Evolutionary conservation across 805 yeast species (phyloP), one percentile per base, ranked within the genome.

Genomic region (Sungouiella blattae): DNA sequence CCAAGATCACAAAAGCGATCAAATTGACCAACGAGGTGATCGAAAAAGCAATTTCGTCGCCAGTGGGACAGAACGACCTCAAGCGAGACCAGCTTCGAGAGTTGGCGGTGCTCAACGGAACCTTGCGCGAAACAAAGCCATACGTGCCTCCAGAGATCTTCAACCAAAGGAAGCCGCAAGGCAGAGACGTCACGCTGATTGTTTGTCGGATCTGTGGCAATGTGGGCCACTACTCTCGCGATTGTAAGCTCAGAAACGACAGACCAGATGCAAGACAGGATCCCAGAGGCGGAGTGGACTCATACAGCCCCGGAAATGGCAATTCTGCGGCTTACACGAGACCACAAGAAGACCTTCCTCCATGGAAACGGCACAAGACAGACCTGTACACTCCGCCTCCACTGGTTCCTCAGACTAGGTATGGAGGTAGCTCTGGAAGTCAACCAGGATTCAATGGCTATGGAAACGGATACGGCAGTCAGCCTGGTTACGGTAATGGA

Each of bases 61-160:
- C 98, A 2, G 91, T 84, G 44, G 96, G 96, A 1, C 94, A 87
- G 55, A 93, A 91, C 58, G 95, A 87, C 44, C 71, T 86, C 56
- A 93, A 93, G 53, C 71, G 97, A 40, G 87, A 83, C 28, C 99
- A 93, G 59, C 70, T 93, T 40, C 74, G 96, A 44, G 96, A 91
- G 53, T 71, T 93, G 49, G 99, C 99, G 0, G 83, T 86, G 16
- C 69, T 93, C 37, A 94, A 93, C 62, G 99, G 99, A 60, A 93
- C 98, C 0, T 68, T 88, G 30, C 74, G 98, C 36, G 95, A 86
- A 50, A 67, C 73, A 1, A 91, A 83, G 45, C 71, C 95, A 78
- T 38, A 57, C 35, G 60, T 58, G 32, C 70, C 71, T 2, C 52
- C 52, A 3, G 61, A 56, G 17, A 52, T 69, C 60, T 42, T 60